These are phyloP conservation scores for Cudoniella acicularis DNA, from an alignment of 495 filamentous ascomycete genomes.

Conservation along the genomic window DNA sequence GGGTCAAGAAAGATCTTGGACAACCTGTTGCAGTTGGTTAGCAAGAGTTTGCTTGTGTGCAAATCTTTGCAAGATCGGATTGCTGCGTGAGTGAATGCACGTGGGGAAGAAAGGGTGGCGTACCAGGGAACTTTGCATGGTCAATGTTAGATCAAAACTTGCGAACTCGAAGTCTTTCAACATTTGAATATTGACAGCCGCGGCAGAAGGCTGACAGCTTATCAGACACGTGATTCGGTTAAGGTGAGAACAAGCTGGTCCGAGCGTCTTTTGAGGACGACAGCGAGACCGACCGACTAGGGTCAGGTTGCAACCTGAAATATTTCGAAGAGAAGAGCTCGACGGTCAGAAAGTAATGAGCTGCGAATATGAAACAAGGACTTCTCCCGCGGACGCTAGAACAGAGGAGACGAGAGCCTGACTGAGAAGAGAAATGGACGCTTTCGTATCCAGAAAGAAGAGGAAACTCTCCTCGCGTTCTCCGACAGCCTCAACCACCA, in stretches of 20 bases:
- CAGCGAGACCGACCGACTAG: too few species aligned
- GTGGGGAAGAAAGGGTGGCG: neutral
- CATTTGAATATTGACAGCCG: slow-evolving; percentile 33
- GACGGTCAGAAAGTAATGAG: too few species aligned
- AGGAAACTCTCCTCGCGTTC: slow-evolving; percentile 32
- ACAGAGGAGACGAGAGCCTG: too few species aligned
- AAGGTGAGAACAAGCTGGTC: too few species aligned
- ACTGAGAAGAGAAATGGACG: too few species aligned
- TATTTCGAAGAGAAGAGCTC: too few species aligned
- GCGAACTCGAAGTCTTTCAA: neutral
- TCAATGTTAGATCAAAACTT: neutral
- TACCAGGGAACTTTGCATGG: neutral
- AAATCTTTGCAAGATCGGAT: neutral
- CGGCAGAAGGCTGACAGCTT: too few species aligned
- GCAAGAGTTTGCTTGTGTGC: neutral
- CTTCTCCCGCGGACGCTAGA: too few species aligned
- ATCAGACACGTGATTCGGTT: too few species aligned
- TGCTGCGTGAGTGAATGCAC: neutral
- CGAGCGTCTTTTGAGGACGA: too few species aligned
- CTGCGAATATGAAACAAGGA: too few species aligned
- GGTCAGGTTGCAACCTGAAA: too few species aligned
- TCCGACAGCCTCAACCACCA: neutral
- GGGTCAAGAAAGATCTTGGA: neutral
- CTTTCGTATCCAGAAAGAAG: slow-evolving; percentile 52
- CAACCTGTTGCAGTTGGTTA: neutral